Base-by-base conservation (phyloP, 73 alveolate species). In the Paraurostyla sp. region DNA sequence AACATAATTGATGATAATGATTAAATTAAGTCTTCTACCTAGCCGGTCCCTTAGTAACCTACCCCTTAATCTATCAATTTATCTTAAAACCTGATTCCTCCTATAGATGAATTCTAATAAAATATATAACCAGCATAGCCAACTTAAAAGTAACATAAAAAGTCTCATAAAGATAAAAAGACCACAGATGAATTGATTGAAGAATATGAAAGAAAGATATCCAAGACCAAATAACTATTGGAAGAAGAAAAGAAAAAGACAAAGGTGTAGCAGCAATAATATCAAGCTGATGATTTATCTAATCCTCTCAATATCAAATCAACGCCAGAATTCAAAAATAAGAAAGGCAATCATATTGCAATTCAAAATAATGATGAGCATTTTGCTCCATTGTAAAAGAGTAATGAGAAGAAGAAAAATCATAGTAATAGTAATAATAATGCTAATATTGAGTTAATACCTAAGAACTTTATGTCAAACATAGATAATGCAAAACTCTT, bases 121-220 rank as follows among this genome's bases (percentile, higher is more conserved):
- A n/a, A n/a, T n/a, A 27, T 35, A 54, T 20, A 54, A 20, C 18
- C 9, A 54, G 30, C 69, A 54, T 20, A 54, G 23, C 69, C 69
- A 9, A 35, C 69, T 13, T 20, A 4, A 4, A 54, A 54, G 69
- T 20, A 54, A 13, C 13, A 27, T 35, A 54, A 54, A 18, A 23
- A 75, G 51, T 6, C 36, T 52, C 9, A 51, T 22, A 73, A 48
- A 18, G 71, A 56, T 20, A 85, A 85, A 81, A 46, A 46, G 42
- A 73, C 93, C 0, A 80, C 88, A 20, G 93, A 86, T 42, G 93
- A 86, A 42, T 41, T 73, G 50, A 73, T 86, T 11, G 89, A 86
- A 40, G 89, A 86, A 73, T 71, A 86, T 57, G 89, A 75, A 29
- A 71, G 83, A 63, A 86, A 86, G 78, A 86, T 86, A 29, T 43